These are phyloP conservation scores for Saccharomycopsis fermentans DNA, from an alignment of 805 yeast species.

Conservation along the genomic window DNA sequence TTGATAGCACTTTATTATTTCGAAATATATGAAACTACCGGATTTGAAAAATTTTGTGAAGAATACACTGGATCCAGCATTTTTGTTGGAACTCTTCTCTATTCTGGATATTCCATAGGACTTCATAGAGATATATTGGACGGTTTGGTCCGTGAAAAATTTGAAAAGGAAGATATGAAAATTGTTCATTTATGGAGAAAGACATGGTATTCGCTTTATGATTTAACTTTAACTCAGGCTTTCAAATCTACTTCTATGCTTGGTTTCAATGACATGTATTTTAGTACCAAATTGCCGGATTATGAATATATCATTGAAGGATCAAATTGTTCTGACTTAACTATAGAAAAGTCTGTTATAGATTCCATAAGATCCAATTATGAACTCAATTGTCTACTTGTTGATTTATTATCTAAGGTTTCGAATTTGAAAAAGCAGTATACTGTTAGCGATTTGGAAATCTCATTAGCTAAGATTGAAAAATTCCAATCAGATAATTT, in stretches of 20 bases:
- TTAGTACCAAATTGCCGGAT: conserved; percentile 12
- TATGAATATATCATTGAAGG: conserved; percentile 6
- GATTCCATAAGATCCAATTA: conserved; percentile 5
- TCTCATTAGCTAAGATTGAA: conserved; percentile 16
- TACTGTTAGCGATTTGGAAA: conserved; percentile 21
- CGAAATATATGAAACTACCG: conserved; percentile 31
- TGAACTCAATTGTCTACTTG: conserved; percentile 5
- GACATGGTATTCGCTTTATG: conserved; percentile 29
- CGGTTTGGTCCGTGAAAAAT: background rate
- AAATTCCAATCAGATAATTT: background rate
- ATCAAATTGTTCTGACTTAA: conserved; percentile 13
- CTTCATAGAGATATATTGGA: conserved; percentile 32
- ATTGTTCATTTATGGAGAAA: conserved; percentile 31
- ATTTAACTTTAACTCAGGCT: conserved; percentile 23
- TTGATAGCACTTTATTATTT: conserved; percentile 34
- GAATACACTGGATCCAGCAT: conserved; percentile 36
- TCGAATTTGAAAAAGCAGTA: conserved; percentile 21
- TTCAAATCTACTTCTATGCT: conserved; percentile 5
- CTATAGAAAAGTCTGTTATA: conserved; percentile 12
- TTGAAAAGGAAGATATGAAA: conserved; percentile 1
- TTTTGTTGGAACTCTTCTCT: conserved; percentile 28
- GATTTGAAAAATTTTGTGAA: conserved; percentile 36
- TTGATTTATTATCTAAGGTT: conserved; percentile 20
- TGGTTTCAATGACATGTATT: background rate
- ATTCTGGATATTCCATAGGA: conserved; percentile 36